Base-by-base conservation (phyloP, 2,329 filamentous ascomycete species). In the Mycosphaerella arachidis region DNA sequence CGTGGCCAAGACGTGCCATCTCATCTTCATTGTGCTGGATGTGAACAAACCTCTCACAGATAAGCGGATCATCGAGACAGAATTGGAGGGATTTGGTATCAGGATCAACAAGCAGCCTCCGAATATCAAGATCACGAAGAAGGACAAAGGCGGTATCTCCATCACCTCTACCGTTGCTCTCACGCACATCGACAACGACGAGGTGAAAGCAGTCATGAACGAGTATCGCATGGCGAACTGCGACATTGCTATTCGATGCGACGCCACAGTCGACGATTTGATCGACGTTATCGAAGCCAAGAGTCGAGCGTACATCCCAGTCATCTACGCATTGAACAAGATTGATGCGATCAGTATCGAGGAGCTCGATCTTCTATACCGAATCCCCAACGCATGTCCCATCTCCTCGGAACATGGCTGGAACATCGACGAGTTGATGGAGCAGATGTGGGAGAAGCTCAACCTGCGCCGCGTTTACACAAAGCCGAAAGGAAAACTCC, bases 51-150 rank as follows among this genome's bases (percentile, higher is more conserved):
- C 94, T 27, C 81, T 99, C 69, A 96, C 93, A 16, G 94, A 99
- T 78, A 99, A 99, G 82, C 86, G 91, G 62, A 83, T 99, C 64
- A 99, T 99, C 72, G 94, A 99, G 78, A 83, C 86, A 55, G 94
- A 99, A 79, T 78, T 99, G 74, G 94, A 99, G 75, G 94, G 94
- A 7, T 99, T 99, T 71, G 94, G 94, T 35, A 97, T 99, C 73
- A 86, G 94, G 58, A 93, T 97, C 81, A 99, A 99, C 82, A 99
- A 97, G 81, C 80, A 86, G 69, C 94, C 94, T 29, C 94, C 94
- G 45, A 99, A 99, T 75, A 99, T 99, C 71, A 90, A 94, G n/a
- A 96, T 97, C 82, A 95, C 88, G 79, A 99, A 99, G 83, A 99
- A 99, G 82, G 94, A 99, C 78, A 97, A 97, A 79, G 94, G 94